A percentile compares a stretch with the other conserved stretches of the same genome.
phyloP scores from a whole-genome alignment of 441 rosid species.

The Isatis lusitanica region DNA sequence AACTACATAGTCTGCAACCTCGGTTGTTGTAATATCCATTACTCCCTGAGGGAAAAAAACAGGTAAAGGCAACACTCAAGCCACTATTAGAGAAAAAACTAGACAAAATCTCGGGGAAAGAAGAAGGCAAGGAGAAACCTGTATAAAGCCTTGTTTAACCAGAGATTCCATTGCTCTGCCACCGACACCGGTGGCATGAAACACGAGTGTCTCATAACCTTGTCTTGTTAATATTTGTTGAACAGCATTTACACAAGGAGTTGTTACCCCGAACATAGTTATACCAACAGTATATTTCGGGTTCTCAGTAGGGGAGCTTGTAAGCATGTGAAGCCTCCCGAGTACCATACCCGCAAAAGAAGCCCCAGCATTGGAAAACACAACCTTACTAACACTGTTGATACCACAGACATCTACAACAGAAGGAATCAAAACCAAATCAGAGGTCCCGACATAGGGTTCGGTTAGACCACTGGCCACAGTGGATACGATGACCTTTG shows the following conservation, averaged over 20 bases:
- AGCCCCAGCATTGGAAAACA: slow-evolving; percentile 82
- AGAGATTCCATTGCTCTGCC: slow-evolving; percentile 94
- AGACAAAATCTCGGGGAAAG: not conserved
- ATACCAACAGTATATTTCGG: slow-evolving; percentile 64
- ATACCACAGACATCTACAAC: slow-evolving; percentile 90
- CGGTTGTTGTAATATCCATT: slow-evolving; percentile 85
- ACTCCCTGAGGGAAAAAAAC: slow-evolving; percentile 55
- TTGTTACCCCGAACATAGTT: slow-evolving; percentile 97
- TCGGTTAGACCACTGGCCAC: slow-evolving; percentile 87
- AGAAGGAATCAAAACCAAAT: slow-evolving; percentile 78
- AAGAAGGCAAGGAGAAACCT: slow-evolving; percentile 44
- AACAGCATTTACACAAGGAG: slow-evolving; percentile 74
- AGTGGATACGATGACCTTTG: slow-evolving; percentile 84
- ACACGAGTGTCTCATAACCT: slow-evolving; percentile 81
- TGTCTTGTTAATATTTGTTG: slow-evolving; percentile 57
- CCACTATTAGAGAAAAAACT: not conserved
- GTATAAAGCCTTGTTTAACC: slow-evolving; percentile 74
- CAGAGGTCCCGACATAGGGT: slow-evolving; percentile 76
- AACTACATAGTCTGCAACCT: slow-evolving; percentile 87
- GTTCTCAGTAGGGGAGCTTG: slow-evolving; percentile 7
- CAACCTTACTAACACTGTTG: slow-evolving; percentile 78
- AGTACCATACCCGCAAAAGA: slow-evolving; percentile 90
- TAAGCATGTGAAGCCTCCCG: slow-evolving; percentile 46
- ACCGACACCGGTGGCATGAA: slow-evolving; percentile 94
- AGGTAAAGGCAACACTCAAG: not conserved